phyloP scores from a whole-genome alignment of 2,329 filamentous ascomycete species.

The Monosporascus ibericus region DNA sequence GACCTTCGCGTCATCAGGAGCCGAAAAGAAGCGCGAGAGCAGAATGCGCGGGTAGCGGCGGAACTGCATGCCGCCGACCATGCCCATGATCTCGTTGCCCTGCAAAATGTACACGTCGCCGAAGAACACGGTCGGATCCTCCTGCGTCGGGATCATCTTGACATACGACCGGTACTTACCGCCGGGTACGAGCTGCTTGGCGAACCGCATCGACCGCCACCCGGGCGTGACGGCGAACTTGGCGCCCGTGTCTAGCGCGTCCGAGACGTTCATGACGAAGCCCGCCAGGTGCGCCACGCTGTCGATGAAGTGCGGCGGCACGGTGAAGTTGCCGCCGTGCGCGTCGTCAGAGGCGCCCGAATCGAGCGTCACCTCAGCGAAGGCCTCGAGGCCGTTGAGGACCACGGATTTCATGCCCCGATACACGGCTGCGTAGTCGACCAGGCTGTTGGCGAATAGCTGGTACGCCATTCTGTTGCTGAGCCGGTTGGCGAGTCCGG shows the following conservation, averaged over 20 bases:
- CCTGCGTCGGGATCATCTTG: slow-evolving; percentile 29
- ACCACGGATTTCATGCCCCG: slow-evolving; percentile 34
- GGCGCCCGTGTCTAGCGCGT: slow-evolving; percentile 24
- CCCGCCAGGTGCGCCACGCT: slow-evolving; percentile 32
- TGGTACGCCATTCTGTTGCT: slow-evolving; percentile 60
- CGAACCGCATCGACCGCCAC: slow-evolving; percentile 28
- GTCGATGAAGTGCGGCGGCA: slow-evolving; percentile 33
- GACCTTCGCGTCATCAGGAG: slow-evolving; percentile 18
- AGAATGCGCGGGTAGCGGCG: slow-evolving; percentile 29
- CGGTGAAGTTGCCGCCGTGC: slow-evolving; percentile 24
- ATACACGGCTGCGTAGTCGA: slow-evolving; percentile 31
- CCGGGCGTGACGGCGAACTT: slow-evolving; percentile 33
- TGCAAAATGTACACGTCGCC: slow-evolving; percentile 33
- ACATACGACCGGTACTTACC: slow-evolving; percentile 31
- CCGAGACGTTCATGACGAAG: slow-evolving; percentile 34
- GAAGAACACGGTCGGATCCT: slow-evolving; percentile 19
- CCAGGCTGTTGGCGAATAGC: slow-evolving; percentile 28
- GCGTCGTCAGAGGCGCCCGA: slow-evolving; percentile 2
- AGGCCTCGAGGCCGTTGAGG: slow-evolving; percentile 25
- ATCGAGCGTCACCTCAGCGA: slow-evolving; percentile 26
- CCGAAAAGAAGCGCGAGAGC: slow-evolving; percentile 33
- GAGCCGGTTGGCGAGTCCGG: slow-evolving; percentile 54
- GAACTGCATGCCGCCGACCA: slow-evolving; percentile 30
- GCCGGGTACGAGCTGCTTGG: slow-evolving; percentile 22
- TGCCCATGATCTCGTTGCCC: slow-evolving; percentile 25